Evolutionary conservation across 164 flowering plant genomes (phyloP), one percentile per base, ranked within the genome.

Genomic region (Vitis riparia): DNA sequence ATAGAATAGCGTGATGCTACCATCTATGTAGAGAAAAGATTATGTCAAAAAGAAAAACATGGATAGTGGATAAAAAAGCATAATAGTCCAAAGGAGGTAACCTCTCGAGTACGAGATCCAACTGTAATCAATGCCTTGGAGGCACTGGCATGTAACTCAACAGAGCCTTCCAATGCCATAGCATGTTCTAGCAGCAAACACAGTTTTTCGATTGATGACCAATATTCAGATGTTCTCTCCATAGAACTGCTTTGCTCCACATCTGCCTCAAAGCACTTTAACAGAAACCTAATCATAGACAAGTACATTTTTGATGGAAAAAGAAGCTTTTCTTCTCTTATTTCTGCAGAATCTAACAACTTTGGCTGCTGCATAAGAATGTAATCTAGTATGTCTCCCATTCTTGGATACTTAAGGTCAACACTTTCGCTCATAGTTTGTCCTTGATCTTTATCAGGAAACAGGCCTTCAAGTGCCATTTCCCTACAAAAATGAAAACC

Each of bases 381-480:
- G 80, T 78, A 93, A 70, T 84, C 83, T 58, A 95, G 77, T 92
- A 95, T 93, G 56, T 76, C 85, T 17, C 70, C 81, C 66, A 90
- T 80, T 65, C 81, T 80, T 14, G 99, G 98, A 72, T 85, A 93
- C 53, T 77, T 81, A 27, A 77, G 65, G 71, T 84, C 72, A 66
- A 51, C 3, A 59, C 71, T 83, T 66, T 80, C 72, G 62, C 49
- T 72, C 50, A 67, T 48, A 30, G 68, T 30, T 65, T 66, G 75
- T 15, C 79, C 79, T 60, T 71, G 78, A 71, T 81, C 88, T 78
- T 88, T 86, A 65, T 49, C 71, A 30, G 74, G 96, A 81, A 83
- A 88, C 52, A 95, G 85, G 50, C 99, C 99, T 76, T 89, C 91
- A 66, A 90, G 85, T 67, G 97, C 97, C 92, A 95, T 89, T 78